Percentiles rank a stretch among this genome's conserved stretches.
phyloP scores from a whole-genome alignment of 2,329 filamentous ascomycete genomes.

The Emergomyces orientalis region DNA sequence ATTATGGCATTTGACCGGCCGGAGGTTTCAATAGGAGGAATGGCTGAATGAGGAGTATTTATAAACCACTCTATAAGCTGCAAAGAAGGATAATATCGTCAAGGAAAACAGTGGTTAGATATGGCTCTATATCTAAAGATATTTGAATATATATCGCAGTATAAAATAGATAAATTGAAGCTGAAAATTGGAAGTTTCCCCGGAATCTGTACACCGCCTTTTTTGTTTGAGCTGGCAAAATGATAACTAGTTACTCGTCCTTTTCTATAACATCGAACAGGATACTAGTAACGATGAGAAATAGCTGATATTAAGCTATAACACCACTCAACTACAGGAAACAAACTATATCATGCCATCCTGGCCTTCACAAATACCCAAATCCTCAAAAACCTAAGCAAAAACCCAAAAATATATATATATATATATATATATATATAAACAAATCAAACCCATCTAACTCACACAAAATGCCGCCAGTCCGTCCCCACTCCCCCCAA shows the following conservation, averaged over 20 bases:
- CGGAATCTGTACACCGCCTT: not conserved
- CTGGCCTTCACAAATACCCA: not conserved
- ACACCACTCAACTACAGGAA: not conserved
- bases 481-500: constrained; percentile 29
- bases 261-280: not conserved
- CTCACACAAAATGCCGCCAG: constrained; percentile 45
- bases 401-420: too few relatives aligned
- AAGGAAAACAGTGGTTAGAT: not conserved
- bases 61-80: not conserved
- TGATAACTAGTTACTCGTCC: too few relatives aligned
- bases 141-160: too few relatives aligned
- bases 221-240: not conserved
- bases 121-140: not conserved
- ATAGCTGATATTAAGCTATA: too few relatives aligned
- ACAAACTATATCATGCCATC: not conserved
- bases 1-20: rapidly evolving
- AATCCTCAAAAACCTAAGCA: not conserved
- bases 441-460: not conserved
- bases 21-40: not conserved
- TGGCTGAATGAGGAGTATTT: not conserved
- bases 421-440: too few relatives aligned
- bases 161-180: too few relatives aligned
- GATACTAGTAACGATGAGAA: too few relatives aligned
- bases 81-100: not conserved
- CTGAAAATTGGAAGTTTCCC: too few relatives aligned